A percentile compares a stretch with the other conserved stretches of the same genome.
These are phyloP conservation scores for Phaffia tasmanica DNA, from an alignment of 768 basidiomycete genomes.

Conservation along the genomic window DNA sequence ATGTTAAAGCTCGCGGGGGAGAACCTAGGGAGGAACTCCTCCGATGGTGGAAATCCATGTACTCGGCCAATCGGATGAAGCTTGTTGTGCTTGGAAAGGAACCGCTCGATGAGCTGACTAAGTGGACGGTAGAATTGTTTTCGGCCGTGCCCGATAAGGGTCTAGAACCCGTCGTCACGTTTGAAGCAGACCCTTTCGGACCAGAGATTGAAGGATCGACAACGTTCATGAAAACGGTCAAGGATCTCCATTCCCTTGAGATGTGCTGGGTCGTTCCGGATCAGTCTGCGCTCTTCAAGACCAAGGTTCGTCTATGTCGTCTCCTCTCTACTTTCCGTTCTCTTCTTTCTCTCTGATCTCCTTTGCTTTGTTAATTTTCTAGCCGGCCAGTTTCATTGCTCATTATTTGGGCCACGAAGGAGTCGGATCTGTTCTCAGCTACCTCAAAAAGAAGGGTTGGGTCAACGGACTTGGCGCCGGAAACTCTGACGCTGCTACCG, in stretches of 20 bases:
- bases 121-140: constrained; percentile 54
- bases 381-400: constrained; percentile 62
- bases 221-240: constrained; percentile 67
- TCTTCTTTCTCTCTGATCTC: neutral
- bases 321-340: neutral
- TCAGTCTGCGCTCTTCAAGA: constrained; percentile 43
- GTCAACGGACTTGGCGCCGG: constrained; percentile 62
- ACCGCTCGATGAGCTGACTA: constrained; percentile 59
- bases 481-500: constrained; percentile 53
- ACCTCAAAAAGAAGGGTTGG: constrained; percentile 83
- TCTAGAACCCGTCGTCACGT: constrained; percentile 31
- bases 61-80: constrained; percentile 77
- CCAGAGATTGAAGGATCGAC: constrained; percentile 28
- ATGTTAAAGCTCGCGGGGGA: constrained; percentile 35
- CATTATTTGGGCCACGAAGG: constrained; percentile 67
- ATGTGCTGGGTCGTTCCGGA: constrained; percentile 48
- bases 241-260: constrained; percentile 72
- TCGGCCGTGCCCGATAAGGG: constrained; percentile 60
- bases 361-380: neutral
- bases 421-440: constrained; percentile 77
- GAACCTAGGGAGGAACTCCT: constrained; percentile 44
- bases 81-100: constrained; percentile 69
- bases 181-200: constrained; percentile 29
- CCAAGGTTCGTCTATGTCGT: constrained; percentile 40
- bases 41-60: constrained; percentile 74